These are phyloP conservation scores for Myriosclerotinia scirpicola DNA, from an alignment of 2,329 filamentous ascomycete species.

Conservation along the genomic window DNA sequence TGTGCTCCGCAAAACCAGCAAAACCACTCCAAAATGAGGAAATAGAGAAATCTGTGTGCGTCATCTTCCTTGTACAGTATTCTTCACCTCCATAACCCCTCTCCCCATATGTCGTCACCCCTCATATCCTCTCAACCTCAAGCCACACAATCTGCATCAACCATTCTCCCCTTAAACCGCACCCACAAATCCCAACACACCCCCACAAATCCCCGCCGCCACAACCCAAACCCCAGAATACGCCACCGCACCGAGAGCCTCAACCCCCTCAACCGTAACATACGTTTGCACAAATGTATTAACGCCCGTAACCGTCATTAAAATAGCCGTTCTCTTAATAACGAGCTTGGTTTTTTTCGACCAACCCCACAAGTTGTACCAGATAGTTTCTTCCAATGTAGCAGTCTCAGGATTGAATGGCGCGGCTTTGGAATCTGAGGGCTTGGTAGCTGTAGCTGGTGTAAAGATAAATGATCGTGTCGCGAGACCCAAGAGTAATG, in stretches of 20 bases:
- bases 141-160: slow-evolving; percentile 11
- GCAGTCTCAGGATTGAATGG: slow-evolving; percentile 65
- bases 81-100: neutral
- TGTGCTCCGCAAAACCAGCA: neutral
- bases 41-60: neutral
- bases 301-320: slow-evolving; percentile 56
- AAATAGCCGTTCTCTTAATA: slow-evolving; percentile 61
- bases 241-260: slow-evolving; percentile 64
- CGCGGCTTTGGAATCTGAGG: slow-evolving; percentile 50
- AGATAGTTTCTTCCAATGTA: slow-evolving; percentile 66
- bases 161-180: slow-evolving; percentile 43
- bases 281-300: slow-evolving; percentile 65
- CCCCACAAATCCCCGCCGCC: slow-evolving; percentile 60
- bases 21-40: neutral
- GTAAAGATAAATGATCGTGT: slow-evolving; percentile 77
- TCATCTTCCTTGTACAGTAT: slow-evolving; percentile 9
- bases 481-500: slow-evolving; percentile 63
- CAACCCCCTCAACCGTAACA: slow-evolving; percentile 68
- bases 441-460: slow-evolving; percentile 54
- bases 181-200: slow-evolving; percentile 53
- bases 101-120: slow-evolving; percentile 15
- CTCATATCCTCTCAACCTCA: neutral
- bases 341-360: slow-evolving; percentile 61
- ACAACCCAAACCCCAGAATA: slow-evolving; percentile 77
- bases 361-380: slow-evolving; percentile 72